Evolutionary conservation across 495 filamentous ascomycete species (phyloP), one percentile per base, ranked within the genome.

Genomic region (Neurospora sp.): DNA sequence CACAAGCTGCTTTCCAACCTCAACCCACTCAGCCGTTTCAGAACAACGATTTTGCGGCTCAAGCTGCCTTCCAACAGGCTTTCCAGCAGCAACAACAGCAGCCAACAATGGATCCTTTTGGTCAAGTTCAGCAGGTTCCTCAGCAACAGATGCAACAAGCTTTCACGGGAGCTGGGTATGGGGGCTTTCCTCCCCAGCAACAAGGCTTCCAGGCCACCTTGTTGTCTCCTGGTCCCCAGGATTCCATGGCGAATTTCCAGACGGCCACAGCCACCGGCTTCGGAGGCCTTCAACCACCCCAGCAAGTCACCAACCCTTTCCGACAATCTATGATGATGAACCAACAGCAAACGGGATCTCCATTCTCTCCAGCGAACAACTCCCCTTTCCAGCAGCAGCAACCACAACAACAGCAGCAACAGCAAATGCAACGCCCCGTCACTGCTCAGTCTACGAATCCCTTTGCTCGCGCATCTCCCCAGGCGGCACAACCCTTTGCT

Each of bases 91-190:
- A 85, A 65, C 85, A 75, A 82, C 86, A 75, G 80, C 53, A 65
- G 27, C 53, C 53, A 65, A 16, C 22, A 35, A 18, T 65, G 53
- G 53, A 65, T 65, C 77, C 70, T 84, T 68, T 72, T 70, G 71
- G 69, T 12, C 65, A 72, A 8, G 78, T 79, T 45, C 73, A 85
- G 76, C 85, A 85, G 69, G 83, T 84, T 70, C 80, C 83, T 68
- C 78, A 78, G 8, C 86, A 85, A 45, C 87, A 81, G 70, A 73
- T 83, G 59, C 53, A 65, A 37, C 82, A 81, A 16, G 78, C 79
- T 8, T 87, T 91, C 70, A 97, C 92, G 2, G 93, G 93, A 8
- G 89, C 91, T 75, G 92, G 92, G n/a, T 98, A 96, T 80, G 93
- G 94, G 41, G 93, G 91, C 22, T 97, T 94, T 78, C 88, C 90